Percentiles rank a stretch among this genome's conserved stretches.
These are phyloP conservation scores for Venturia nashicola DNA, from an alignment of 2,329 filamentous ascomycete genomes.

Conservation along the genomic window DNA sequence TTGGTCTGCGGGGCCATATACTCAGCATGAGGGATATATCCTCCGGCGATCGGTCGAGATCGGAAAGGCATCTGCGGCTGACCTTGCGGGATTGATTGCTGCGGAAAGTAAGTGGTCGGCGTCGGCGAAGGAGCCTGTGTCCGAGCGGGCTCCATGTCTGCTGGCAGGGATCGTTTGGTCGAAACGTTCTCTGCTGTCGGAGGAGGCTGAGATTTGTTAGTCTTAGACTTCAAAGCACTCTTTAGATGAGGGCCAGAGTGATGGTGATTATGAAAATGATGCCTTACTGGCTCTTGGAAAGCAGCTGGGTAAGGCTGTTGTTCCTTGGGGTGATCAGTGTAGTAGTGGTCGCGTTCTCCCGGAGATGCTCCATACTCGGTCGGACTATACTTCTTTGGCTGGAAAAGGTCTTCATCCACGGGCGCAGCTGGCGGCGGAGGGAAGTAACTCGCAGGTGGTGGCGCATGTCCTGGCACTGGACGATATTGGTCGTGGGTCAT, in stretches of 20 bases:
- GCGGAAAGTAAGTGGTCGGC: neutral
- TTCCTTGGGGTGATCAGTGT: slow-evolving; percentile 2
- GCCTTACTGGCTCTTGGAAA: neutral
- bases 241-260: neutral
- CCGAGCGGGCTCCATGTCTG: neutral
- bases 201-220: neutral
- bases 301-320: neutral
- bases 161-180: neutral
- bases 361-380: neutral
- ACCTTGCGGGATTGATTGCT: neutral
- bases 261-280: neutral
- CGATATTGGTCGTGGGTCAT: slow-evolving; percentile 7
- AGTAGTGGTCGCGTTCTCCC: slow-evolving; percentile 4
- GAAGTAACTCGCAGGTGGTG: neutral
- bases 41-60: neutral
- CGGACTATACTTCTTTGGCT: neutral
- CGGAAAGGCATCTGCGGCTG: neutral
- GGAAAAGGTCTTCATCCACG: slow-evolving; percentile 1
- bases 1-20: neutral
- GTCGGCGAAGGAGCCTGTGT: neutral
- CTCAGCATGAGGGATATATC: slow-evolving; percentile 1
- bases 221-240: neutral
- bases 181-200: neutral
- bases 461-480: neutral
- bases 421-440: slow-evolving; percentile 6